Conservation (phyloP, 306 rosid genomes). For the Myrica gale region DNA sequence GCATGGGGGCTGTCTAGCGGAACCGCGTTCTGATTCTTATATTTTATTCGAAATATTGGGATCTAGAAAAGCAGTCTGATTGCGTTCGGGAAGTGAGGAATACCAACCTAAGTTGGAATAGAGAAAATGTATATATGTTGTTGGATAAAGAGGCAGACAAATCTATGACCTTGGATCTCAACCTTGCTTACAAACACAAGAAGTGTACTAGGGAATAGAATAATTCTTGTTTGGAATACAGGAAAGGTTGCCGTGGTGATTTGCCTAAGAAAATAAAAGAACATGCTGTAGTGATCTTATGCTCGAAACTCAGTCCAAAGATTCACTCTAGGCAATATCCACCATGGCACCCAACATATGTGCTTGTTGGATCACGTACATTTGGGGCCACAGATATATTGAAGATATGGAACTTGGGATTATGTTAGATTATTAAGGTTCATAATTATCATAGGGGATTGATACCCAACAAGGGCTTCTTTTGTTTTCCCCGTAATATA, state of each 20-base stretch:
- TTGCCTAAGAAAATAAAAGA: background rate
- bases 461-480: too few species aligned
- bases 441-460: too few species aligned
- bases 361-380: too few species aligned
- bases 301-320: constrained; percentile 56
- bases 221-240: constrained; percentile 21
- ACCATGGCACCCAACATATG: constrained; percentile 53
- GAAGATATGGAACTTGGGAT: too few species aligned
- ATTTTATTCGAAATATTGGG: constrained; percentile 37
- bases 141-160: constrained; percentile 31
- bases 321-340: constrained; percentile 47
- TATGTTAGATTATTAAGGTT: too few species aligned
- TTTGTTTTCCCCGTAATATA: too few species aligned
- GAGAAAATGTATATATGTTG: too few species aligned
- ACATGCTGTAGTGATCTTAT: constrained; percentile 59
- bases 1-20: too few species aligned
- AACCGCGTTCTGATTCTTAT: too few species aligned
- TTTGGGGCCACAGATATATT: too few species aligned
- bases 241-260: constrained; percentile 31
- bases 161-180: constrained; percentile 41
- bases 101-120: constrained; percentile 15
- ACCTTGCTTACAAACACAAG: constrained; percentile 26
- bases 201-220: constrained; percentile 45
- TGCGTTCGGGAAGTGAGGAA: constrained; percentile 43
- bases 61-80: constrained; percentile 38